Percentiles rank a stretch among this genome's conserved stretches.
Conservation (phyloP, 2,329 filamentous ascomycete species). For the Alternaria sp. region DNA sequence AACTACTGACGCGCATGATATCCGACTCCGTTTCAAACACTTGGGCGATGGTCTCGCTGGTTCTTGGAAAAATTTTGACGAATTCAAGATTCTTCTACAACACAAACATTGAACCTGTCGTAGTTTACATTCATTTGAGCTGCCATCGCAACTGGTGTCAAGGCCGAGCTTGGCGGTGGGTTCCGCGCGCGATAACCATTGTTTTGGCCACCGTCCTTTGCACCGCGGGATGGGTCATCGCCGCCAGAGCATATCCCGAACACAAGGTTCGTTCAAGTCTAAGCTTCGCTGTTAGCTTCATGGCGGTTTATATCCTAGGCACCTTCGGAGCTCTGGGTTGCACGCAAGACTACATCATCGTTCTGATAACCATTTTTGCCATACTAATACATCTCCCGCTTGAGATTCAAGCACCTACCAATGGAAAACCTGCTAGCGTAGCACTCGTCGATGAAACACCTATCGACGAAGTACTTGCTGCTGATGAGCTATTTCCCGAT, state of each 20-base stretch:
- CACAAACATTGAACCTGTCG: background rate
- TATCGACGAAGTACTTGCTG: background rate
- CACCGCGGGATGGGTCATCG: background rate
- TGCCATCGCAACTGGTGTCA: background rate
- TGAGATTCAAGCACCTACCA: background rate
- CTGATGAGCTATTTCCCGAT: background rate
- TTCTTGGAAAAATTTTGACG: background rate
- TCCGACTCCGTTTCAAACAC: background rate
- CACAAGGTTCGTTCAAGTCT: background rate
- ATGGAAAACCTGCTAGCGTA: background rate
- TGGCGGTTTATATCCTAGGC: background rate
- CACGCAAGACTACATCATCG: slow-evolving; percentile 1
- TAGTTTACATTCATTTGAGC: background rate
- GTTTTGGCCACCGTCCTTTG: background rate
- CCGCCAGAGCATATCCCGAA: background rate
- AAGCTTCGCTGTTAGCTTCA: background rate
- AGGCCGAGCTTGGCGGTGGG: background rate
- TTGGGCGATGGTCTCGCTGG: background rate
- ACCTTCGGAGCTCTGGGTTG: background rate
- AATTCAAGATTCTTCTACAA: background rate
- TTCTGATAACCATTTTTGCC: background rate
- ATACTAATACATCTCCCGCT: background rate
- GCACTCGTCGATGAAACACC: background rate
- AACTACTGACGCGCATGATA: background rate
- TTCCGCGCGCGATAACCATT: background rate